Evolutionary conservation across 768 basidiomycete genomes (phyloP).

Genomic region (Calvatia gigantea): DNA sequence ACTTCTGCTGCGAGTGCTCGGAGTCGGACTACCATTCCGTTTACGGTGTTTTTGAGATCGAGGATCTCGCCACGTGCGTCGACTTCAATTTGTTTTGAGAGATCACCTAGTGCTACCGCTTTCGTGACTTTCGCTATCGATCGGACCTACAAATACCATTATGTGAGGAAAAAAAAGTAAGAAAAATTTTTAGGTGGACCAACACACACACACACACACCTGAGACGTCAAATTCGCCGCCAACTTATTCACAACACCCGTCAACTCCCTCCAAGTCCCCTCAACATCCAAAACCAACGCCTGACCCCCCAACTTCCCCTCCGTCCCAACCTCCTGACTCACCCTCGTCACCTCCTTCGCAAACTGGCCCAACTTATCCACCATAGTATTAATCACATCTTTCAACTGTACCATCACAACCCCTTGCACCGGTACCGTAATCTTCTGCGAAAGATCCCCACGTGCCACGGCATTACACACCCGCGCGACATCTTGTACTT

Average conservation of each 20-base stretch:
- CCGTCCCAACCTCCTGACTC: constrained; percentile 80
- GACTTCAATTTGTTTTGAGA: constrained; percentile 89
- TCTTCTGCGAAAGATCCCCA: constrained; percentile 70
- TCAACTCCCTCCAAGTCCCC: constrained; percentile 86
- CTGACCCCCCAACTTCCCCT: constrained; percentile 85
- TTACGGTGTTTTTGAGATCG: constrained; percentile 68
- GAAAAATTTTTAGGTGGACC: no score
- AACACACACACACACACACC: no score
- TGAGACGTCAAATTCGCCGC: constrained; percentile 79
- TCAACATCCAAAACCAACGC: constrained; percentile 85
- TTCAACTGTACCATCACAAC: constrained; percentile 75
- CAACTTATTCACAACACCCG: constrained; percentile 79
- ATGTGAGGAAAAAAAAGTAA: constrained; percentile 3
- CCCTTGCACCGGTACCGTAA: constrained; percentile 70
- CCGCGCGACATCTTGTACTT: constrained; percentile 73
- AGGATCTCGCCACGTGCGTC: constrained; percentile 88
- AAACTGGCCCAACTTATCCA: constrained; percentile 74
- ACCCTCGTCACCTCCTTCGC: constrained; percentile 90
- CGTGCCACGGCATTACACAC: constrained; percentile 75
- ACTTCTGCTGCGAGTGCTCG: constrained; percentile 79
- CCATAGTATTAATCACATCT: constrained; percentile 66
- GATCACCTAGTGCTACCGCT: constrained; percentile 88
- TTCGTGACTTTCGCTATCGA: constrained; percentile 91
- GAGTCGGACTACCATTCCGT: constrained; percentile 52
- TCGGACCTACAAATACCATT: constrained; percentile 46